These are phyloP conservation scores for Crithidia sp. DNA, from an alignment of 208 protist species.

Conservation along the genomic window DNA sequence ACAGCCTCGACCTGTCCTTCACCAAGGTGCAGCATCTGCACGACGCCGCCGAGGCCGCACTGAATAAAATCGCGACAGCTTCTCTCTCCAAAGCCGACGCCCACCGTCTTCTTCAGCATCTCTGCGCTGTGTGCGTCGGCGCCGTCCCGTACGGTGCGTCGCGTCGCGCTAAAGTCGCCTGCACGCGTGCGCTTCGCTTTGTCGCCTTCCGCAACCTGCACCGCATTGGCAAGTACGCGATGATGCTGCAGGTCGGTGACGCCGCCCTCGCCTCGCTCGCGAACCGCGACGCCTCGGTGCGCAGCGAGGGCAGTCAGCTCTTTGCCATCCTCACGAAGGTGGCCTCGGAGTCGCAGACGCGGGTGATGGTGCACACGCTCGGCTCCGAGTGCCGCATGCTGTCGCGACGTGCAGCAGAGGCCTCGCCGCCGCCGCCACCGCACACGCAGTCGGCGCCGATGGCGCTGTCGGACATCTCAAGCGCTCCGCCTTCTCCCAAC, in stretches of 20 bases:
- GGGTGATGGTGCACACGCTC: conserved; percentile 43
- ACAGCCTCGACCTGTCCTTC: conserved; percentile 54
- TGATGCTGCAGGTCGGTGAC: conserved; percentile 56
- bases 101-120: conserved; percentile 49
- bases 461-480: not conserved
- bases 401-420: not conserved
- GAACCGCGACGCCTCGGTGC: conserved; percentile 55
- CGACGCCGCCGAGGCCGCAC: conserved; percentile 23
- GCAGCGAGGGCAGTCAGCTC: conserved; percentile 46
- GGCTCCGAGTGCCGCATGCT: conserved; percentile 46
- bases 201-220: conserved; percentile 76
- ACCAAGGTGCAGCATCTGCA: conserved; percentile 55
- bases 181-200: conserved; percentile 47
- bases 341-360: conserved; percentile 66
- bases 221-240: conserved; percentile 74
- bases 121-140: conserved; percentile 54
- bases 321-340: conserved; percentile 75
- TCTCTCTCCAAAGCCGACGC: conserved; percentile 51
- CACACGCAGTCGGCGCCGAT: not conserved
- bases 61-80: conserved; percentile 33
- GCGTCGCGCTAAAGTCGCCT: conserved; percentile 46
- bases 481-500: not conserved
- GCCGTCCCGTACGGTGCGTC: conserved; percentile 37
- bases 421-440: not conserved
- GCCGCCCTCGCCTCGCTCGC: conserved; percentile 56